These are phyloP conservation scores for Corymbia calophylla DNA, from an alignment of 441 rosid species.

Conservation along the genomic window DNA sequence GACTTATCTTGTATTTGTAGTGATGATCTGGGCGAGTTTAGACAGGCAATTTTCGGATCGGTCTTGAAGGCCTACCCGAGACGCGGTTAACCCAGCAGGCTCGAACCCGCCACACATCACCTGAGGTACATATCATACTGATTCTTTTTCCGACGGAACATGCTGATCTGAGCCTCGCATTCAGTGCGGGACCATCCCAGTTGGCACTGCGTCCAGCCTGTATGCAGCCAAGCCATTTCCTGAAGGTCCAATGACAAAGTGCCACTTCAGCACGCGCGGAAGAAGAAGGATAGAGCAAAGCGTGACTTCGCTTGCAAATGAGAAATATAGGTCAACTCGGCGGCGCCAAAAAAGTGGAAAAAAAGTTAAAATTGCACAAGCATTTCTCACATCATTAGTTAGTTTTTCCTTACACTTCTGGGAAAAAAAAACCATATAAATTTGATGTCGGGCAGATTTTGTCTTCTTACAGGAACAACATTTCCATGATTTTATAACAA, in stretches of 20 bases:
- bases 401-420: neutral
- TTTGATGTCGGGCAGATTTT: neutral
- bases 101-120: neutral
- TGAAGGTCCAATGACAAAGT: neutral
- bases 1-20: neutral
- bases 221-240: neutral
- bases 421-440: neutral
- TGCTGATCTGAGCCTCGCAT: neutral
- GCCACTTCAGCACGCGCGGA: neutral
- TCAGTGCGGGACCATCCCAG: neutral
- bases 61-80: neutral
- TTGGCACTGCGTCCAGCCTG: neutral
- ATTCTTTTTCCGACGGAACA: neutral
- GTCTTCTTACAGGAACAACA: neutral
- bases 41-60: neutral
- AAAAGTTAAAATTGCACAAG: neutral
- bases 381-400: neutral
- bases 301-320: neutral
- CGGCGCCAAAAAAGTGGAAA: neutral
- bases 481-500: too few relatives aligned
- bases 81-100: neutral
- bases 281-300: neutral
- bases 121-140: neutral
- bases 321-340: neutral
- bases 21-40: fast-evolving